Evolutionary conservation across 495 filamentous ascomycete genomes (phyloP).

Genomic region (Neurospora africana): DNA sequence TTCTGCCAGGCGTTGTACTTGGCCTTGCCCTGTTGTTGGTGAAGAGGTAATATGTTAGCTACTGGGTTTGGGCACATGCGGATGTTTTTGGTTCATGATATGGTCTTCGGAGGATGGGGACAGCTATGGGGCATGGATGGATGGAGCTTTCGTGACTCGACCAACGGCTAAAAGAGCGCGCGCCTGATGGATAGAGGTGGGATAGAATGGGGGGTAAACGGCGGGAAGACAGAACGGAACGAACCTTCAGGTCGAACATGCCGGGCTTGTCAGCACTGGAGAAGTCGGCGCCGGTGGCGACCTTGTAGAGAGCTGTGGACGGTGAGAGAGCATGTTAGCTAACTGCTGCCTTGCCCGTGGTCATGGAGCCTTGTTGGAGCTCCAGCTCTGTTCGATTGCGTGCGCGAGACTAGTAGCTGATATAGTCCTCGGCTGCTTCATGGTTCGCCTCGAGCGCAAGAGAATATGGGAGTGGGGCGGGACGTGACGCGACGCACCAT

Average conservation of each 20-base stretch:
- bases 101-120: slow-evolving; percentile 24
- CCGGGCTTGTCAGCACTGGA: slow-evolving; percentile 31
- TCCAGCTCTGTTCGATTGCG: not conserved
- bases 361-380: not conserved
- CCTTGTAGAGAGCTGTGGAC: slow-evolving; percentile 43
- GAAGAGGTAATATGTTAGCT: not conserved
- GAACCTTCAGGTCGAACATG: slow-evolving; percentile 50
- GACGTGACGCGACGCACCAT: slow-evolving; percentile 22
- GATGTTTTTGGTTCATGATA: slow-evolving; percentile 42
- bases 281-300: slow-evolving; percentile 40
- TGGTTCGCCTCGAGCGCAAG: not conserved
- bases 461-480: not conserved
- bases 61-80: not conserved
- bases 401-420: not conserved
- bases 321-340: slow-evolving; percentile 1
- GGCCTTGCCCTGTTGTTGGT: slow-evolving; percentile 52
- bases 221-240: not conserved
- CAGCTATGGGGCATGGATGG: not conserved
- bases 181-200: not conserved
- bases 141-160: not conserved
- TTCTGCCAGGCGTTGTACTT: slow-evolving; percentile 69
- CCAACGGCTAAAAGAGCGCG: not conserved
- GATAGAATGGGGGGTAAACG: not conserved
- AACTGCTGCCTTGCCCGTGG: not conserved
- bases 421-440: not conserved